A percentile compares a stretch with the other conserved stretches of the same genome.
Evolutionary conservation across 192 early-diverging fungal genomes (phyloP).

Genomic region (Entomortierella beljakovae): DNA sequence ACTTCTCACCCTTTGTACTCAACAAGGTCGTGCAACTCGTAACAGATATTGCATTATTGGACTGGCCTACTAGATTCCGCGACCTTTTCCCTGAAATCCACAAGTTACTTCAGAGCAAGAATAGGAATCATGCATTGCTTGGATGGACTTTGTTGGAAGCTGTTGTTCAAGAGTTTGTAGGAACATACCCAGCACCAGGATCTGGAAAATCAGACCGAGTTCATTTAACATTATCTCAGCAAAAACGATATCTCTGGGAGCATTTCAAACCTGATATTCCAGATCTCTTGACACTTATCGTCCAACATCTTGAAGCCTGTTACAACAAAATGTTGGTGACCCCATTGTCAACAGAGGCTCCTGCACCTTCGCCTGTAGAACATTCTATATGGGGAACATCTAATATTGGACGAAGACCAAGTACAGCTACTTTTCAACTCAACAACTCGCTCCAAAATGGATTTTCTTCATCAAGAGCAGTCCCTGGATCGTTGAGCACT

Average conservation of each 20-base stretch:
- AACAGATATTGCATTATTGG: conserved; percentile 39
- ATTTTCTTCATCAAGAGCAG: conserved; percentile 31
- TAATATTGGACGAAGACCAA: conserved; percentile 36
- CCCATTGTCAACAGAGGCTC: conserved; percentile 40
- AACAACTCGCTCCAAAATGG: conserved; percentile 29
- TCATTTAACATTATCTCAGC: conserved; percentile 26
- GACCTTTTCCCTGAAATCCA: conserved; percentile 48
- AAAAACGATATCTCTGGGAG: conserved; percentile 38
- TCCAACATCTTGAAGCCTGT: conserved; percentile 42
- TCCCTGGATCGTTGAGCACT: conserved; percentile 31
- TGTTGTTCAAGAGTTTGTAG: conserved; percentile 35
- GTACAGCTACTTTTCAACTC: conserved; percentile 5
- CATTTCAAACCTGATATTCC: conserved; percentile 34
- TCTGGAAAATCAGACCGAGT: conserved; percentile 20
- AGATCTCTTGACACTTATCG: conserved; percentile 29
- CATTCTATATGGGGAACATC: conserved; percentile 32
- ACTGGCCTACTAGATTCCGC: conserved; percentile 48
- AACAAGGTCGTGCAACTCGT: conserved; percentile 49
- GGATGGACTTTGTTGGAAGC: conserved; percentile 50
- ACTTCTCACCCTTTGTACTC: conserved; percentile 34
- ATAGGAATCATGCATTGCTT: conserved; percentile 28
- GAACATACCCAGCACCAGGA: conserved; percentile 34
- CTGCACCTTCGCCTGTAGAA: conserved; percentile 51
- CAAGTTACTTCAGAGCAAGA: conserved; percentile 35
- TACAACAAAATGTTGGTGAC: conserved; percentile 46